Evolutionary conservation across 1,139 yeast genomes (phyloP).

Genomic region (Debaryomyces fabryi): DNA sequence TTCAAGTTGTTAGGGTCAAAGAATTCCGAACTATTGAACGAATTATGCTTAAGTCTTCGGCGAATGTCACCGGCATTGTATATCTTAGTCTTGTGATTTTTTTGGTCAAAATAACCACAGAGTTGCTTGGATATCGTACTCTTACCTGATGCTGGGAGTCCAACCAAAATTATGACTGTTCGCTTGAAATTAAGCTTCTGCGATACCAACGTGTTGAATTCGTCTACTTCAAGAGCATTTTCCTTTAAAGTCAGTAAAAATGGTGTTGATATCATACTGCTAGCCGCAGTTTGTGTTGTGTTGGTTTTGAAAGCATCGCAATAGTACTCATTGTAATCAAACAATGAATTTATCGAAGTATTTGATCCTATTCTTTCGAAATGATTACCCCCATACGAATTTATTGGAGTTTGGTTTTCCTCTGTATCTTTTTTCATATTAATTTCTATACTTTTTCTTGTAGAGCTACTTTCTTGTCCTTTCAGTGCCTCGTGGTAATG

Average conservation of each 20-base stretch:
- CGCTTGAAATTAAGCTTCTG: constrained; percentile 15
- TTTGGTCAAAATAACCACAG: constrained; percentile 38
- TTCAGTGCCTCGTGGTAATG: background rate
- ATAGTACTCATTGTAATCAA: constrained; percentile 17
- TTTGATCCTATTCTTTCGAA: constrained; percentile 22
- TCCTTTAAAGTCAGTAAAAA: background rate
- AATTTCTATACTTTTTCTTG: constrained; percentile 1
- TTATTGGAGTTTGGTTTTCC: background rate
- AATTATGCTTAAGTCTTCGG: constrained; percentile 27
- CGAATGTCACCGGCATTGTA: constrained; percentile 64
- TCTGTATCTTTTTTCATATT: background rate
- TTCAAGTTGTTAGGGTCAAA: constrained; percentile 54
- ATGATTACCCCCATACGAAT: background rate
- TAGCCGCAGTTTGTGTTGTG: background rate
- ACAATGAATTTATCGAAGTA: constrained; percentile 31
- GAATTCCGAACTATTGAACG: constrained; percentile 30
- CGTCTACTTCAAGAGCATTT: background rate
- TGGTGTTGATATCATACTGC: background rate
- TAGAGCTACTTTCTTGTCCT: background rate
- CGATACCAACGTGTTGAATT: background rate
- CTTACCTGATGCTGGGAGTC: constrained; percentile 74
- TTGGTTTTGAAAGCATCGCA: background rate
- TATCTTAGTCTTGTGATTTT: constrained; percentile 36
- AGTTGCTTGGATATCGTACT: constrained; percentile 62
- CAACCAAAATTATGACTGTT: constrained; percentile 54